These are phyloP conservation scores for barrel medic (Medicago truncatula) DNA, from an alignment of 306 rosid species.

Conservation along the genomic window MtrunA17r5.0-ANR NC_053048.1:51303001-51303500, in stretches of 20 bases:
- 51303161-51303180: constrained; percentile 91
- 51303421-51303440: too few relatives aligned
- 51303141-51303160: constrained; percentile 73
- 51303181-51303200: constrained; percentile 45
- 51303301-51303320: not conserved
- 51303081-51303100: constrained; percentile 86
- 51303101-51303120: constrained; percentile 71
- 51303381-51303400: too few relatives aligned
- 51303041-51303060: constrained; percentile 85
- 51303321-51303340: not conserved
- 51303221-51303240: not conserved
- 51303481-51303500: too few relatives aligned
- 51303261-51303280: not conserved
- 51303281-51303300: not conserved
- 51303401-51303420: too few relatives aligned
- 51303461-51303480: too few relatives aligned
- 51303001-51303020: constrained; percentile 76
- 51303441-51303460: too few relatives aligned
- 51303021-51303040: constrained; percentile 80
- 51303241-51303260: too few relatives aligned
- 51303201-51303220: not conserved
- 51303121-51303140: constrained; percentile 82
- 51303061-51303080: constrained; percentile 48
- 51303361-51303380: too few relatives aligned
- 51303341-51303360: too few relatives aligned